phyloP scores from a whole-genome alignment of 371 early-diverging fungal species.

The Mortierella sp. region DNA sequence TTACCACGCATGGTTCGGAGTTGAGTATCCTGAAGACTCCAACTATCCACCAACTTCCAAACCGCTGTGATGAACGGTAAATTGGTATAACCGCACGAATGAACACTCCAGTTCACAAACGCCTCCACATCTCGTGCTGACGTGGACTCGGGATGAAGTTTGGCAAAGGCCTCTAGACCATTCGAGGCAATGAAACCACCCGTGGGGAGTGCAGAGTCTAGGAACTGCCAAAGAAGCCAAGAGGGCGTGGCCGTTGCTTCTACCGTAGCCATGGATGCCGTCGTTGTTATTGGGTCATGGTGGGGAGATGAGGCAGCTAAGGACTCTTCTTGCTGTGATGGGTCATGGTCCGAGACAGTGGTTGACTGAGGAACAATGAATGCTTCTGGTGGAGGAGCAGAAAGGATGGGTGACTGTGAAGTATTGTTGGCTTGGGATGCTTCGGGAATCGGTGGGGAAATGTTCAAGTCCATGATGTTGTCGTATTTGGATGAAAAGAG shows the following conservation, averaged over 20 bases:
- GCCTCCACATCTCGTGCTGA: slow-evolving; percentile 32
- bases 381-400: neutral
- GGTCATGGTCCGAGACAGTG: no score
- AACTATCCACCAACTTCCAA: slow-evolving; percentile 56
- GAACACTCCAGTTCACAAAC: slow-evolving; percentile 55
- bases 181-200: slow-evolving; percentile 90
- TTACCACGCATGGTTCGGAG: slow-evolving; percentile 41
- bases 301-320: neutral
- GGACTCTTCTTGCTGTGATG: no score
- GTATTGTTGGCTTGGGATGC: slow-evolving; percentile 1
- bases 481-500: no score
- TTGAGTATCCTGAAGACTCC: slow-evolving; percentile 37
- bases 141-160: slow-evolving; percentile 34
- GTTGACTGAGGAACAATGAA: neutral
- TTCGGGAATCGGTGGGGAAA: neutral
- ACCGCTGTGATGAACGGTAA: slow-evolving; percentile 75
- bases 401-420: neutral
- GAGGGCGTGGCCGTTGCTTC: slow-evolving; percentile 21
- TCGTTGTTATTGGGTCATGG: neutral
- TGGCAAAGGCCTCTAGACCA: slow-evolving; percentile 75
- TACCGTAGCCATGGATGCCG: slow-evolving; percentile 12
- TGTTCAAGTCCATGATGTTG: neutral
- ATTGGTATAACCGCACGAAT: slow-evolving; percentile 74
- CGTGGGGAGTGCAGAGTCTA: slow-evolving; percentile 92
- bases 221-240: slow-evolving; percentile 85